Base-by-base conservation (phyloP, 2,329 filamentous ascomycete genomes). In the Lecanicillium sp. region DNA sequence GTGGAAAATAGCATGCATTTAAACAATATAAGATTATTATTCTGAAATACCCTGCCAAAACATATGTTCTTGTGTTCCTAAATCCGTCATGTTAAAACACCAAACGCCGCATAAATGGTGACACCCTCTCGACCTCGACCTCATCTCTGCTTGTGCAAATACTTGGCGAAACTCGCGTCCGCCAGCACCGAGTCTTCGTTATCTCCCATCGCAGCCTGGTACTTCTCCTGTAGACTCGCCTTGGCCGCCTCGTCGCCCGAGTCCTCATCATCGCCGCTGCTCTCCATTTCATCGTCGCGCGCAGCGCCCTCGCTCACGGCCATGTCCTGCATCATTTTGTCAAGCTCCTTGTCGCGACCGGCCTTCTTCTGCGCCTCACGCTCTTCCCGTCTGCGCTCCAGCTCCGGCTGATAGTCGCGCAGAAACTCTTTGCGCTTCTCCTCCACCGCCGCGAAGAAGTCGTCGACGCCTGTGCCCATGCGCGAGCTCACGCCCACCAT, bases 251-350 rank as follows among this genome's bases (percentile, higher is more conserved):
- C 79, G n/a, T 79, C 76, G 36, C 80, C 77, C 1, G 74, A 75
- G 30, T 76, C 76, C 8, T 77, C 74, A 21, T 79, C 76, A 35
- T 77, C 73, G 20, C 82, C 78, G 15, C 78, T 79, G 24, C 79
- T 77, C 41, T 76, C 72, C n/a, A 75, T 73, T 1, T 75, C 74
- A 39, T 77, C 68, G 17, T 73, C 70, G 39, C 73, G 66, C 27
- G 65, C 68, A 48, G 73, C 71, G 9, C 56, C 62, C 4, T 50
- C 58, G 10, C 64, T 67, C 54, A 78, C 73, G 2, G 72, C 72
- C 87, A 98, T 95, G 57, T 93, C 91, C 63, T 86, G 85, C 90
- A 98, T 95, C 73, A 98, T 81, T 71, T 88, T 90, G 52, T 87
- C 87, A 23, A 98, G 70, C 64, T 98, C 90, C 60, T 84, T 80